Conservation (phyloP, 352 stramenopile species). For the Pythium periplocum region DNA sequence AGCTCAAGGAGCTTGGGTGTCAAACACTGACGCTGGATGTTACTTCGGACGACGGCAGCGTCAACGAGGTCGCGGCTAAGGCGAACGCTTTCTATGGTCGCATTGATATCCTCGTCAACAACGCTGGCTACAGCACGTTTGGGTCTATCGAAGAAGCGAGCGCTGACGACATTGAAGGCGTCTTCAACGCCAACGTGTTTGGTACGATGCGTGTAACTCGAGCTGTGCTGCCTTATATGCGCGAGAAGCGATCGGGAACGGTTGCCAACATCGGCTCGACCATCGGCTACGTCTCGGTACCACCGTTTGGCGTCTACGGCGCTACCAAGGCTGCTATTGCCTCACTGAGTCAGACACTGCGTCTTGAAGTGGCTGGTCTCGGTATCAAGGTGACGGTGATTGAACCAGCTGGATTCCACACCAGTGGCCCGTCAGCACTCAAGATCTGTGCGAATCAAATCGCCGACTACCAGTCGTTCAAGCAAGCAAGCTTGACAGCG, state of each 20-base stretch:
- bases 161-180: constrained; percentile 24
- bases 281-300: constrained; percentile 23
- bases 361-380: constrained; percentile 25
- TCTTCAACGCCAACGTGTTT: constrained; percentile 48
- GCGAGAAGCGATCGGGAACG: constrained; percentile 21
- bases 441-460: not conserved
- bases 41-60: not conserved
- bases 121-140: constrained; percentile 9
- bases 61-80: not conserved
- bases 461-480: too few relatives aligned
- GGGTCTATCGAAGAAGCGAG: constrained; percentile 17
- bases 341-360: constrained; percentile 25
- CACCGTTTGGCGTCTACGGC: constrained; percentile 28
- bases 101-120: constrained; percentile 9
- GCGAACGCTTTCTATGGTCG: constrained; percentile 1
- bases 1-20: constrained; percentile 6
- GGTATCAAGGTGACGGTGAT: constrained; percentile 16
- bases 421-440: not conserved
- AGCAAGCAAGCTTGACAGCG: not conserved
- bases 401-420: constrained; percentile 4
- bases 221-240: constrained; percentile 35
- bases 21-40: constrained; percentile 1
- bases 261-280: constrained; percentile 41
- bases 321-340: constrained; percentile 36
- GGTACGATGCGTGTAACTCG: constrained; percentile 28